Conservation (phyloP, 257 asterid species). For the Agastache rugosa region DNA sequence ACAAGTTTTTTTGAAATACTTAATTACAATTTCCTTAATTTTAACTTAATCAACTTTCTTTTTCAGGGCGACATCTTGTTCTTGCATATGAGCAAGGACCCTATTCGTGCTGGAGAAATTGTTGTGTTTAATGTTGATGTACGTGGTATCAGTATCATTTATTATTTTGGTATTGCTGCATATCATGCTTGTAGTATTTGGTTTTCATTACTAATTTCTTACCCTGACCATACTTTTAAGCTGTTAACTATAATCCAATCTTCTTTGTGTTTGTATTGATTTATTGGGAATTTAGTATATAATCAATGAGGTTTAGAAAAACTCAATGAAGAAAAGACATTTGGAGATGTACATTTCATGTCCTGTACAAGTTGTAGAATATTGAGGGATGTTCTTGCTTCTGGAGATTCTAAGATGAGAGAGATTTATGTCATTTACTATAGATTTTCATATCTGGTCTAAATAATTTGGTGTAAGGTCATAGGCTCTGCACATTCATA, state of each 20-base stretch:
- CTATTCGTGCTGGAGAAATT: slow-evolving; percentile 99
- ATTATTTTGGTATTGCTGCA: background rate
- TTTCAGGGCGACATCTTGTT: slow-evolving; percentile 99
- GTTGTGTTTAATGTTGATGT: slow-evolving; percentile 97
- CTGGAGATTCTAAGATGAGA: background rate
- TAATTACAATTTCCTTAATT: background rate
- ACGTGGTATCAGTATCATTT: slow-evolving; percentile 40
- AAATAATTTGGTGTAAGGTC: background rate
- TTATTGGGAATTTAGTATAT: slow-evolving; percentile 7
- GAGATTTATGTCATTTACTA: background rate
- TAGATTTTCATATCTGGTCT: background rate
- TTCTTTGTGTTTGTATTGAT: slow-evolving; percentile 28
- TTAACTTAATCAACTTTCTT: slow-evolving; percentile 30
- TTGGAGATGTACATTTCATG: background rate
- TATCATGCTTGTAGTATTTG: slow-evolving; percentile 27
- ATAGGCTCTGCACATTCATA: slow-evolving; percentile 24
- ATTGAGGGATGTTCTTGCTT: background rate
- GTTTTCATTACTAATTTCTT: slow-evolving; percentile 13
- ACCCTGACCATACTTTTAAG: background rate
- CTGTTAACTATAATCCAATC: background rate
- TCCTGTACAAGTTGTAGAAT: slow-evolving; percentile 14
- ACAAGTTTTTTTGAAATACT: background rate
- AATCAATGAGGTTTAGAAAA: slow-evolving; percentile 13
- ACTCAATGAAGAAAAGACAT: background rate
- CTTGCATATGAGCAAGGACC: slow-evolving; percentile 94